phyloP scores from a whole-genome alignment of 2,329 filamentous ascomycete species.

The Rutstroemia sp. region DNA sequence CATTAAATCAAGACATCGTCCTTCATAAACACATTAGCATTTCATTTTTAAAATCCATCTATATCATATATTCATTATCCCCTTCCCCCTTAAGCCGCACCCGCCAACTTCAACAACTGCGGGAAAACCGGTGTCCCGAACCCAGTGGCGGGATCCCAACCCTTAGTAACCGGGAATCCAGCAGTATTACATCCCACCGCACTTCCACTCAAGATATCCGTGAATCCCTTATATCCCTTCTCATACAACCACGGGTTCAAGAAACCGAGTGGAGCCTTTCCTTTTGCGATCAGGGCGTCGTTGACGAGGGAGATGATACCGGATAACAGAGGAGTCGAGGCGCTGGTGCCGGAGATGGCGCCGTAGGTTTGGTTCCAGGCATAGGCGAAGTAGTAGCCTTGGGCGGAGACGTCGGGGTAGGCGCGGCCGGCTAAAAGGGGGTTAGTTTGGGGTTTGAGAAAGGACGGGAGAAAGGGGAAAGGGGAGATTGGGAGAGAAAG shows the following conservation, averaged over 20 bases:
- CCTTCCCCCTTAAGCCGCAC: not conserved
- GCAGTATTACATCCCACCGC: constrained; percentile 30
- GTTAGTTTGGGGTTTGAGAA: not conserved
- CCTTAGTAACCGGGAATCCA: constrained; percentile 25
- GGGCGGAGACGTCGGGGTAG: constrained; percentile 44
- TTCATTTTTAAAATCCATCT: too few relatives aligned
- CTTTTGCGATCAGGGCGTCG: constrained; percentile 46
- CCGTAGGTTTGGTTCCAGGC: constrained; percentile 31
- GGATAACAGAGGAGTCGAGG: constrained; percentile 48
- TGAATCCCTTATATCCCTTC: constrained; percentile 31
- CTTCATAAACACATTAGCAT: too few relatives aligned
- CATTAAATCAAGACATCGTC: too few relatives aligned
- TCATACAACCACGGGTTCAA: constrained; percentile 38
- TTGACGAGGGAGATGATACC: constrained; percentile 55
- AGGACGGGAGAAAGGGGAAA: too few relatives aligned
- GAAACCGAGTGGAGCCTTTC: constrained; percentile 37
- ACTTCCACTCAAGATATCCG: constrained; percentile 32
- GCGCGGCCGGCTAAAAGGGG: constrained; percentile 33
- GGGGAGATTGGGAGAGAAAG: too few relatives aligned
- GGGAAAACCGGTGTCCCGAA: constrained; percentile 28
- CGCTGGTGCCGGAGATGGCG: constrained; percentile 42
- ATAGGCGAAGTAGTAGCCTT: constrained; percentile 49
- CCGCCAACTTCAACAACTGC: not conserved
- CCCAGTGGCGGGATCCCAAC: constrained; percentile 33
- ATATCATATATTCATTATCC: not conserved